Evolutionary conservation across 2,329 filamentous ascomycete species (phyloP).

Genomic region (Fusarium fujikuroi): DNA sequence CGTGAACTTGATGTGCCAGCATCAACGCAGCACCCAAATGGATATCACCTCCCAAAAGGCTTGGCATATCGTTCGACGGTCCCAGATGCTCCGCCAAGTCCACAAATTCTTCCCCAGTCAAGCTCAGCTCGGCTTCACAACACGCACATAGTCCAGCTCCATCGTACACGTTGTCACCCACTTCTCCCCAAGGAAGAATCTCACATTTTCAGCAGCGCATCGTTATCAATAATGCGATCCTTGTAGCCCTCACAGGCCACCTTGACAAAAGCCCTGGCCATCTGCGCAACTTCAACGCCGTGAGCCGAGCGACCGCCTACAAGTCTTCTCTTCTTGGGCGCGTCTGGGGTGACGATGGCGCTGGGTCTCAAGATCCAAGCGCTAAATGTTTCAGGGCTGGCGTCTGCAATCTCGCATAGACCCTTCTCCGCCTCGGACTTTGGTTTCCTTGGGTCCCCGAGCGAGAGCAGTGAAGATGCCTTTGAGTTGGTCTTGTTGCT

Average conservation of each 20-base stretch:
- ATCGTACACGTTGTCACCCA: background rate
- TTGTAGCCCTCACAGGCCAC: conserved; percentile 52
- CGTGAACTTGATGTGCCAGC: conserved; percentile 15
- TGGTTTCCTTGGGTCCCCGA: conserved; percentile 51
- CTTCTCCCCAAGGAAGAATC: background rate
- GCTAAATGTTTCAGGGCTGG: conserved; percentile 47
- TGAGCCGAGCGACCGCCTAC: conserved; percentile 45
- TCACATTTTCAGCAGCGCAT: conserved; percentile 47
- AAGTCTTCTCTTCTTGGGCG: conserved; percentile 43
- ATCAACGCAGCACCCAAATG: background rate
- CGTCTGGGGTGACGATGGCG: conserved; percentile 44
- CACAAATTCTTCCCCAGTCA: conserved; percentile 23
- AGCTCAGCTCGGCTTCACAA: conserved; percentile 2
- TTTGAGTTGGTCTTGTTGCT: conserved; percentile 50
- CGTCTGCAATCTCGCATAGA: conserved; percentile 52
- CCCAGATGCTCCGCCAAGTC: conserved; percentile 25
- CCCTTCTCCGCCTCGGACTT: conserved; percentile 54
- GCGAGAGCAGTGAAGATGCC: conserved; percentile 49
- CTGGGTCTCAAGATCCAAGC: conserved; percentile 53
- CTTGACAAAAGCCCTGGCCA: conserved; percentile 52
- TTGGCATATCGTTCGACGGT: conserved; percentile 8
- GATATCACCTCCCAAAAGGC: background rate
- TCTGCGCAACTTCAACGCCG: conserved; percentile 49
- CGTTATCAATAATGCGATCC: conserved; percentile 50
- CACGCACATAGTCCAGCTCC: background rate